These are phyloP conservation scores for Sanghuangporus baumii DNA, from an alignment of 1,284 basidiomycete genomes.

Conservation along the genomic window DNA sequence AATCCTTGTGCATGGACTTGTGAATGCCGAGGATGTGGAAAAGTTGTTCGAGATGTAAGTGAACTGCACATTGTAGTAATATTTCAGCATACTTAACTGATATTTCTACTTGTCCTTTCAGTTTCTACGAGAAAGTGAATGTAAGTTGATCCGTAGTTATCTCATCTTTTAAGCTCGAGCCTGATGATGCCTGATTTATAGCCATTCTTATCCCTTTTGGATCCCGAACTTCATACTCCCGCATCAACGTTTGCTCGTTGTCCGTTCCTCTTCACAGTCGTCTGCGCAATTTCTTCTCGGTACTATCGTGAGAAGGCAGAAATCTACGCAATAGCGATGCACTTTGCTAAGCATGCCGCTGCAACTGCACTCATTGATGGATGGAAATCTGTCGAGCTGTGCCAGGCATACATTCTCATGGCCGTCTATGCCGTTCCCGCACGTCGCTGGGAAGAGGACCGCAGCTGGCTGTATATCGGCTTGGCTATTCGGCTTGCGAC, in stretches of 20 bases:
- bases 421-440: constrained; percentile 75
- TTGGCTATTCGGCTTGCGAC: constrained; percentile 82
- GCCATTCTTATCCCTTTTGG: constrained; percentile 71
- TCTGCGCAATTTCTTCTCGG: constrained; percentile 73
- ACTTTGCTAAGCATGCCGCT: constrained; percentile 77
- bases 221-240: constrained; percentile 68
- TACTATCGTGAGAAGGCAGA: constrained; percentile 72
- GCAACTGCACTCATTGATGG: constrained; percentile 75
- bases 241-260: constrained; percentile 69
- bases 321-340: constrained; percentile 82
- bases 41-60: constrained; percentile 79
- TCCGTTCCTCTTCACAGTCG: constrained; percentile 79
- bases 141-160: constrained; percentile 33
- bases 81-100: constrained; percentile 4
- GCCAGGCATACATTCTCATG: constrained; percentile 67
- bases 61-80: not conserved
- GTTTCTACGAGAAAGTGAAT: constrained; percentile 68
- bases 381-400: constrained; percentile 64
- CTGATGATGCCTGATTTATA: constrained; percentile 25
- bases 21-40: constrained; percentile 76
- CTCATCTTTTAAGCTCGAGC: not conserved
- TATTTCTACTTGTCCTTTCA: constrained; percentile 19
- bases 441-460: constrained; percentile 76
- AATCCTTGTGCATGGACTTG: constrained; percentile 75
- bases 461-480: constrained; percentile 78